phyloP scores from a whole-genome alignment of 208 protist genomes.

The Strigomonas oncopelti region DNA sequence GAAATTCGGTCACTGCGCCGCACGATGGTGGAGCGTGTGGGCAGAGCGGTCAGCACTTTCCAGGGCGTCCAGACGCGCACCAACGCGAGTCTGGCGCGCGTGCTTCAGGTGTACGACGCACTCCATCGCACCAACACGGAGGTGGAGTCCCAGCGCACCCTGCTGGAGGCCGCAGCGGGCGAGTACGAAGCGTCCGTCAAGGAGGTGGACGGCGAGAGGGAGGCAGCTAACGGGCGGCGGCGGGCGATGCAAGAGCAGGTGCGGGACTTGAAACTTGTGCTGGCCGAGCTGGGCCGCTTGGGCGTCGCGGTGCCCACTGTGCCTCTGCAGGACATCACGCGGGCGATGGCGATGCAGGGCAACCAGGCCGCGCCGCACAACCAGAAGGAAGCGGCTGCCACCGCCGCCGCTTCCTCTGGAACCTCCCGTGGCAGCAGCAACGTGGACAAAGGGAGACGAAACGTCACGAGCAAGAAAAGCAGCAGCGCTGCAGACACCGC shows the following conservation, averaged over 20 bases:
- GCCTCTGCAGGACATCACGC: slow-evolving; percentile 13
- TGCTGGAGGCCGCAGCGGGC: slow-evolving; percentile 14
- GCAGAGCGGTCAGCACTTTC: not conserved
- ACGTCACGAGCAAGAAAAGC: slow-evolving; percentile 9
- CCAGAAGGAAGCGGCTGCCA: no score
- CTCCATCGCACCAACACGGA: slow-evolving; percentile 19
- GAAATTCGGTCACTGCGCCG: not conserved
- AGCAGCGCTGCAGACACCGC: no score
- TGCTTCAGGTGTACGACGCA: slow-evolving; percentile 27
- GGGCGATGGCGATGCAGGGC: slow-evolving; percentile 8
- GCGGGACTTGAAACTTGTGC: no score
- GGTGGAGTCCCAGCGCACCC: slow-evolving; percentile 21
- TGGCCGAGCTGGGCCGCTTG: no score
- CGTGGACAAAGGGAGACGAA: slow-evolving; percentile 10
- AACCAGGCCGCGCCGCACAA: slow-evolving; percentile 7
- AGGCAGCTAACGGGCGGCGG: no score
- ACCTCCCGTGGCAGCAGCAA: no score
- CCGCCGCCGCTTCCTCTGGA: no score
- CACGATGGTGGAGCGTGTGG: not conserved
- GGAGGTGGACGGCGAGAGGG: no score
- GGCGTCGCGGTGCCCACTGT: slow-evolving; percentile 13
- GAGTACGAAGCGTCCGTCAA: no score
- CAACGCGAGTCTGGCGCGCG: not conserved
- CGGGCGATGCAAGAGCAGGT: no score
- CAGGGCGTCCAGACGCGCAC: not conserved